Percentiles rank a stretch among this genome's conserved stretches.
These are phyloP conservation scores for Plantago major DNA, from an alignment of 257 asterid species.

Conservation along the genomic window DNA sequence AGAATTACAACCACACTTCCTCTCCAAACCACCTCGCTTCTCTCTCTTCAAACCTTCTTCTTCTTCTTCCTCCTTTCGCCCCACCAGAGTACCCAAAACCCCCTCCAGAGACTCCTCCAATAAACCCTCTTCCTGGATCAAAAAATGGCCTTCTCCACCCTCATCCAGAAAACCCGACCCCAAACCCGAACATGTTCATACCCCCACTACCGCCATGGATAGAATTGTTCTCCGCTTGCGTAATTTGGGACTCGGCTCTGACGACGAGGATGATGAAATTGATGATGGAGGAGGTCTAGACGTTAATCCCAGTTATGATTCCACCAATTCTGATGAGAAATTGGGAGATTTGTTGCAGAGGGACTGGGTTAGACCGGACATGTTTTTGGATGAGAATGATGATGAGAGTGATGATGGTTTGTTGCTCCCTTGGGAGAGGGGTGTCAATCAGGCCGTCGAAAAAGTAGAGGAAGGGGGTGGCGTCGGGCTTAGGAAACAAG, in stretches of 20 bases:
- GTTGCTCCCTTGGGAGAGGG: constrained; percentile 86
- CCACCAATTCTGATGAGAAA: constrained; percentile 47
- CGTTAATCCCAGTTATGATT: constrained; percentile 14
- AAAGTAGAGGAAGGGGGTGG: constrained; percentile 29
- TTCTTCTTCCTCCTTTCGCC: constrained; percentile 52
- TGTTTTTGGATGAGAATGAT: constrained; percentile 58
- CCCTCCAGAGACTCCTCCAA: constrained; percentile 29
- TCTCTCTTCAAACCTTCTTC: constrained; percentile 47
- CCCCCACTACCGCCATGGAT: constrained; percentile 71
- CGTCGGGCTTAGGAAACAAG: constrained; percentile 38
- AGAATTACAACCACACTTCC: constrained; percentile 56
- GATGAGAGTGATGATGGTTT: constrained; percentile 38
- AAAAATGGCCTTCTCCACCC: constrained; percentile 63
- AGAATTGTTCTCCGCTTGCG: constrained; percentile 84
- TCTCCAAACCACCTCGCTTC: constrained; percentile 39
- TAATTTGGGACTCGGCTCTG: constrained; percentile 72
- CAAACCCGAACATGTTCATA: constrained; percentile 31
- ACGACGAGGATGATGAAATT: constrained; percentile 24
- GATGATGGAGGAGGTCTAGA: constrained; percentile 11
- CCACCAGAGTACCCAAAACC: constrained; percentile 34
- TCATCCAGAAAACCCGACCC: constrained; percentile 26
- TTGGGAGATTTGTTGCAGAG: constrained; percentile 92
- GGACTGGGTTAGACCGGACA: constrained; percentile 96
- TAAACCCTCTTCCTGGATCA: constrained; percentile 43
- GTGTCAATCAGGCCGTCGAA: constrained; percentile 29